Base-by-base conservation (phyloP, 2,329 filamentous ascomycete genomes). In the Pleurostoma richardsiae region DNA sequence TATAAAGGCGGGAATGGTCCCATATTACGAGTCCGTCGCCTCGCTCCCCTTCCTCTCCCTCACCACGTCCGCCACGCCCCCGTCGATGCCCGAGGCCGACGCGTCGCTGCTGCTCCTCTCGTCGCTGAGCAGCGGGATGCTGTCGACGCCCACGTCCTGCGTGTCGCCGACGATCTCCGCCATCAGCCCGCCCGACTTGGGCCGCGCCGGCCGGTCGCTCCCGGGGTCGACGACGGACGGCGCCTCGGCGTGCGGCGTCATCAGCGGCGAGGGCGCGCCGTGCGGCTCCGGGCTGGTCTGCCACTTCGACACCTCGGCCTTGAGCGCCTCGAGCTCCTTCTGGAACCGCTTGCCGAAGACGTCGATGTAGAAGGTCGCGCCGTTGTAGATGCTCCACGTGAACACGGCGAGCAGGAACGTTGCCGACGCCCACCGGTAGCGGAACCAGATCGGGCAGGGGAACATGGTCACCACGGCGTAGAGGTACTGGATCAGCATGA, bases 341-440 rank as follows among this genome's bases (percentile, higher is more conserved):
- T 99, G 90, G 74, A 99, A 97, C 3, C 91, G 83, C 59, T 88
- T 95, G 45, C 95, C 94, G 63, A 97, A 99, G 2, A 97, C 89
- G 58, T 99, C 94, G 60, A 99, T 97, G 68, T 99, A 99, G 67
- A 88, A 99, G 1, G 91, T 97, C 19, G 94, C 90, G 30, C 94
- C 94, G 57, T 99, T 99, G 72, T 96, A 95, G 47, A 96, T 86
- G 56, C 89, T 95, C 90, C 91, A 96, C 40, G 82, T 76, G 61
- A 99, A 97, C n/a, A 99, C 83, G 3, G 80, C 70, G 46, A 85
- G 74, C 41, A 99, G 74, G 68, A 96, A 99, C 0, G 65, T 55
- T 3, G 85, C 82, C 39, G 88, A 94, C 0, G 88, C 85, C 77
- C 84, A 89, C 40, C 85, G 82, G 61, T 85, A 94, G 74, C 88